Percentiles rank a stretch among this genome's conserved stretches.
Conservation (phyloP, 768 basidiomycete genomes). For the Hydnomerulius pinastri region DNA sequence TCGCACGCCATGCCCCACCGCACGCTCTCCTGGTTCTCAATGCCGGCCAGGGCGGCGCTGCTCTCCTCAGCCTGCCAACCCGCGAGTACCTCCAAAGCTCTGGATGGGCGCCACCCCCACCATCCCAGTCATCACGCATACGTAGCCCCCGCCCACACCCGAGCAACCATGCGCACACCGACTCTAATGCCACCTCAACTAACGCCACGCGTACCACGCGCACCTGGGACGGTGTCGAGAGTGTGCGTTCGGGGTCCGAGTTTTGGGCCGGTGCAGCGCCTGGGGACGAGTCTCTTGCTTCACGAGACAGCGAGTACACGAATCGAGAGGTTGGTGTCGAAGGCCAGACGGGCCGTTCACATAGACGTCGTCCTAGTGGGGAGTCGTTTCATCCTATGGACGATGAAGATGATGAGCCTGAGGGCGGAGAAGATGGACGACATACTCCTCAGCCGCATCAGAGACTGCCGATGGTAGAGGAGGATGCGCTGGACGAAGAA, state of each 20-base stretch:
- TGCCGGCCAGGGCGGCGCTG: slow-evolving; percentile 80
- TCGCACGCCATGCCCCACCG: slow-evolving; percentile 63
- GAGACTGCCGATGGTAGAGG: slow-evolving; percentile 27
- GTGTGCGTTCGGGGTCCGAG: slow-evolving; percentile 68
- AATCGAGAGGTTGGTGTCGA: not conserved
- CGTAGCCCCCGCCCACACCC: slow-evolving; percentile 3
- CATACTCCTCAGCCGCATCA: slow-evolving; percentile 24
- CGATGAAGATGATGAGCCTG: slow-evolving; percentile 21
- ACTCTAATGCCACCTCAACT: slow-evolving; percentile 14
- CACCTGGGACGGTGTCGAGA: slow-evolving; percentile 35
- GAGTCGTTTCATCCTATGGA: slow-evolving; percentile 37
- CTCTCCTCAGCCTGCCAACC: slow-evolving; percentile 78
- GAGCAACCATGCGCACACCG: slow-evolving; percentile 19
- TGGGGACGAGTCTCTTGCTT: slow-evolving; percentile 17
- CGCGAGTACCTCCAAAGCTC: slow-evolving; percentile 86
- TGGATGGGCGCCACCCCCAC: slow-evolving; percentile 54
- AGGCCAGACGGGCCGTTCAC: slow-evolving; percentile 3
- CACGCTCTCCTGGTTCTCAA: slow-evolving; percentile 82
- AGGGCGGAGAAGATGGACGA: slow-evolving; percentile 16
- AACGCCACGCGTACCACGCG: slow-evolving; percentile 16
- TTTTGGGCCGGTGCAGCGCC: slow-evolving; percentile 61
- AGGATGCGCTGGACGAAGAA: slow-evolving; percentile 63
- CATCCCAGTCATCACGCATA: not conserved
- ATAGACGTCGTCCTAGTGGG: slow-evolving; percentile 17
- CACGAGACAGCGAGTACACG: slow-evolving; percentile 19